A percentile compares a stretch with the other conserved stretches of the same genome.
Evolutionary conservation across 148 eudicot species (phyloP).

Genomic region (Camellia lanceoleosa): DNA sequence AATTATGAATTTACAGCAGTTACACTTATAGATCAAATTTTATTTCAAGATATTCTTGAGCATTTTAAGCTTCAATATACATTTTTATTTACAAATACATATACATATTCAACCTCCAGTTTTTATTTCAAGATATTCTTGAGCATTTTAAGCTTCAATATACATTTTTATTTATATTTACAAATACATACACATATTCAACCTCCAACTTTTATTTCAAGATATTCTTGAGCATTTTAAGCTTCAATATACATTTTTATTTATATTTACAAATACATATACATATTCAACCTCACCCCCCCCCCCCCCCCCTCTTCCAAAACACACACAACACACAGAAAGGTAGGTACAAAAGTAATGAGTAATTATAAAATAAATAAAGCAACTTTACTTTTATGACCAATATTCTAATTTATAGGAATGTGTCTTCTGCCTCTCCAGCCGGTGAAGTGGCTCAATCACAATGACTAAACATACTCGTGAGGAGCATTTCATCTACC

Average conservation of each 20-base stretch:
- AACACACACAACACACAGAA: neutral
- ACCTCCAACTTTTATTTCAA: neutral
- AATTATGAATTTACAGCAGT: neutral
- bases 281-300: neutral
- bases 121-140: too few species aligned
- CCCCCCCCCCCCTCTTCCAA: too few species aligned
- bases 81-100: neutral
- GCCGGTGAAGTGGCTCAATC: neutral
- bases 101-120: too few species aligned
- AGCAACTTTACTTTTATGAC: neutral
- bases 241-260: neutral
- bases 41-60: neutral
- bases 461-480: neutral
- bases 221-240: neutral
- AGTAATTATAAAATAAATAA: neutral
- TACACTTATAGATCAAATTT: neutral
- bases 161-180: neutral
- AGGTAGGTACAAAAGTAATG: neutral
- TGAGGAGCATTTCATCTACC: neutral
- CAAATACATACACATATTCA: neutral
- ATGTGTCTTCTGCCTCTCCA: neutral
- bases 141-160: too few species aligned
- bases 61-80: neutral
- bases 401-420: neutral
- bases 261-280: neutral